Evolutionary conservation across 352 stramenopile species (phyloP).

Genomic region (Pilasporangium apinafurcum): DNA sequence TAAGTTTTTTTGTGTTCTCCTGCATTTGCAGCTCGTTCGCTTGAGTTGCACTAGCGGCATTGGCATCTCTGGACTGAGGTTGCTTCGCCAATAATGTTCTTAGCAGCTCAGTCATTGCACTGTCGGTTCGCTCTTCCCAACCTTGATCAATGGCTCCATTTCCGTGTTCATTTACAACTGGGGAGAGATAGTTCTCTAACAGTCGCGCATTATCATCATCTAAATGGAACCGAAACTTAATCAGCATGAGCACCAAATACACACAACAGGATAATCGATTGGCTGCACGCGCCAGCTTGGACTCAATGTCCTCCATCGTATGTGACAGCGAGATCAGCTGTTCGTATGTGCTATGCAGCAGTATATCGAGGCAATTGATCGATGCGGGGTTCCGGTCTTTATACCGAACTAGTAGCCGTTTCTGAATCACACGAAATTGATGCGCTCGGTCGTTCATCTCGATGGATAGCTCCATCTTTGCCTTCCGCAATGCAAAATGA

Average conservation of each 20-base stretch:
- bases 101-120: conserved; percentile 81
- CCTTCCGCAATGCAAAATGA: conserved; percentile 69
- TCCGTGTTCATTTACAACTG: conserved; percentile 43
- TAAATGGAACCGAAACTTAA: conserved; percentile 76
- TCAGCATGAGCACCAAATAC: conserved; percentile 77
- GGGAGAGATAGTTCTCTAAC: conserved; percentile 63
- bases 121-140: conserved; percentile 87
- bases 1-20: conserved; percentile 81
- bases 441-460: conserved; percentile 82
- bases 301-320: conserved; percentile 54
- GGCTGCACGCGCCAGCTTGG: conserved; percentile 35
- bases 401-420: conserved; percentile 86
- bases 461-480: conserved; percentile 51
- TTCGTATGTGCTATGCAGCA: conserved; percentile 84
- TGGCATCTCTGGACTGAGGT: conserved; percentile 21
- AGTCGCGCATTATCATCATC: conserved; percentile 49
- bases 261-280: conserved; percentile 74
- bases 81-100: conserved; percentile 68
- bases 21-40: conserved; percentile 55
- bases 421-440: conserved; percentile 88
- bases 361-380: conserved; percentile 74
- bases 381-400: conserved; percentile 83
- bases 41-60: conserved; percentile 6
- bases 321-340: conserved; percentile 73
- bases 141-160: conserved; percentile 48